Evolutionary conservation across 306 rosid species (phyloP), one percentile per base, ranked within the genome.

Genomic region (Gynostemma pentaphyllum): DNA sequence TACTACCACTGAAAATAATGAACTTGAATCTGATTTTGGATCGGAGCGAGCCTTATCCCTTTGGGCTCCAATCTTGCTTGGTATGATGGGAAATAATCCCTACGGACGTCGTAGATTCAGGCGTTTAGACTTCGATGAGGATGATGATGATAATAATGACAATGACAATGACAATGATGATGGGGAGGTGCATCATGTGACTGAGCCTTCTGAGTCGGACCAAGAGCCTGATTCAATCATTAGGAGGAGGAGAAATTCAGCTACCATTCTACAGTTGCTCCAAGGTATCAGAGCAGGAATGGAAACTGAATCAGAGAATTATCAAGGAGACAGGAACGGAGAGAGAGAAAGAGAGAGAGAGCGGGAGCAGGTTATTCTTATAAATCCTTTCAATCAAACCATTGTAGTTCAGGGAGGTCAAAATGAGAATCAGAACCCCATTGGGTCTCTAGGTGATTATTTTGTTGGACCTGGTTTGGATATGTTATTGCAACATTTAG

Each of bases 61-160:
- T 11, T 85, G 92, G 89, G 96, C 94, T 0, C 95, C 94, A 2
- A 82, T 88, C 66, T 74, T 88, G 73, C 78, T 81, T 10, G 96
- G 89, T 45, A 85, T 85, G 94, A 83, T 88, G 94, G 80, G 70
- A 21, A 76, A n/a, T n/a, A n/a, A 72, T 77, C 82, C 84, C 50
- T 82, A 71, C 11, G 79, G 81, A 26, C 89, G 74, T 9, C 64
- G 80, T 16, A 75, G 86, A 54, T 44, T 70, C 23, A 76, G 88
- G 21, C 85, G 68, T 10, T 41, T 46, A 5, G 88, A 78, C 28
- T 75, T 77, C 1, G 84, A 76, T 2, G 81, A 62, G 3, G 77
- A 80, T 12, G 85, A 68, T 0, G 74, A 74, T 34, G 85, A 74
- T 2, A 65, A 68, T 0, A 72, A 74, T 34, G 85, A 74, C 2